Evolutionary conservation across 371 early-diverging fungal species (phyloP).

Genomic region (Lichtheimia ramosa): DNA sequence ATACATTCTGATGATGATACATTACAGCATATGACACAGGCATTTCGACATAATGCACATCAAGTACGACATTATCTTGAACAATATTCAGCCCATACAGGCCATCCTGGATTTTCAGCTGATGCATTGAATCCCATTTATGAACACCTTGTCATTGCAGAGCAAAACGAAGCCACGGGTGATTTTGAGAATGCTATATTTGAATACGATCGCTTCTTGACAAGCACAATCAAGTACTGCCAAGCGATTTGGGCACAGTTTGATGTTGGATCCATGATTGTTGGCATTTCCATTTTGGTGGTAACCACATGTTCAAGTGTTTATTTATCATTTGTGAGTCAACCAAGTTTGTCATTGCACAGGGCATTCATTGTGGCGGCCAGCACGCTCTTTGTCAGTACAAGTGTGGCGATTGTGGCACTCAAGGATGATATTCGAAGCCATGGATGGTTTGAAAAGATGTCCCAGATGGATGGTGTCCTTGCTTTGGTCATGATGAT

Average conservation of each 20-base stretch:
- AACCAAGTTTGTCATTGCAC: neutral
- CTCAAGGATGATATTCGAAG: conserved; percentile 2
- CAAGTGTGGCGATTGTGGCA: neutral
- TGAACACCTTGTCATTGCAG: conserved; percentile 26
- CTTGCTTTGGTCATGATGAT: neutral
- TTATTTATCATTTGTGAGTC: neutral
- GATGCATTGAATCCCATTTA: conserved; percentile 17
- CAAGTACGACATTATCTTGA: conserved; percentile 78
- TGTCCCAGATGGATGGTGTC: conserved; percentile 26
- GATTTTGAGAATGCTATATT: conserved; percentile 36
- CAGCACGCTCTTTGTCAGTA: neutral
- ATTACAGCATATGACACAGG: conserved; percentile 54
- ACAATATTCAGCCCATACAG: conserved; percentile 40
- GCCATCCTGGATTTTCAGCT: conserved; percentile 33
- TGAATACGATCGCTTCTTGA: conserved; percentile 64
- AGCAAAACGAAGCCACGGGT: neutral
- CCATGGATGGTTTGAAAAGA: conserved; percentile 41
- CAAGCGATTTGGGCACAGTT: conserved; percentile 93
- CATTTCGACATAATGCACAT: conserved; percentile 70
- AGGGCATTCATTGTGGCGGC: neutral
- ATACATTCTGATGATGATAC: conserved; percentile 7
- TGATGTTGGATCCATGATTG: conserved; percentile 66
- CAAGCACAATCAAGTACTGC: conserved; percentile 67
- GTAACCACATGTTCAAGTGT: conserved; percentile 5
- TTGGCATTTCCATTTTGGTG: conserved; percentile 56